Evolutionary conservation across 768 basidiomycete species (phyloP), one percentile per base, ranked within the genome.

Genomic region (Chiua virens): DNA sequence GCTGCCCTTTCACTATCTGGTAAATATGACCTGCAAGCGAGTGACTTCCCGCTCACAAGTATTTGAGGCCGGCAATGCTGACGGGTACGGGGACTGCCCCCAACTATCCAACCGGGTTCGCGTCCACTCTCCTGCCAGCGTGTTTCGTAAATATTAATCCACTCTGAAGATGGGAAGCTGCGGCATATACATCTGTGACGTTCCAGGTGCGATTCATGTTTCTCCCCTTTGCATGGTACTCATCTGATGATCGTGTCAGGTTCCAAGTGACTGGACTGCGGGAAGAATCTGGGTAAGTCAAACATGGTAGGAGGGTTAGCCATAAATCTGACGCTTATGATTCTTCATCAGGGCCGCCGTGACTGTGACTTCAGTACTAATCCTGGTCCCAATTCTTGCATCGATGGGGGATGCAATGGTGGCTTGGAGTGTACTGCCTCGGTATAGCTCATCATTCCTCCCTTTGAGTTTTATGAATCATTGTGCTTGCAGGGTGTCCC

Each of bases 1-100:
- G 68, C 3, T 87, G 86, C 59, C 77, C 83, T 0, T 87, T 84
- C 67, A 87, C 84, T 4, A 76, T 87, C 53, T 87, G 86, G 86
- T 85, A 59, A 47, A 73, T 45, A 22, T 45, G 35, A n/a, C 38
- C 3, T 30, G 11, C 39, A 14, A 13, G 8, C 27, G 18, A 45
- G 30, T 7, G 37, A 37, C n/a, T 47, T 47, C 8, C 14, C 30
- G 21, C 30, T 25, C 5, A 56, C 47, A 23, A 51, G 5, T 27
- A 18, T 43, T n/a, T 45, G 27, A 79, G 79, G 79, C 80, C 77
- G 38, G 79, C 74, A 34, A 76, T 84, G 60, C 86, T 81, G 67
- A 87, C 85, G 3, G 81, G 81, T 52, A 57, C 79, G 36, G 85
- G 73, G 0, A 72, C 75, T 38, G 66, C 59, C 14, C 84, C 85